Evolutionary conservation across 495 filamentous ascomycete species (phyloP).

Genomic region (Xylaria longipes): DNA sequence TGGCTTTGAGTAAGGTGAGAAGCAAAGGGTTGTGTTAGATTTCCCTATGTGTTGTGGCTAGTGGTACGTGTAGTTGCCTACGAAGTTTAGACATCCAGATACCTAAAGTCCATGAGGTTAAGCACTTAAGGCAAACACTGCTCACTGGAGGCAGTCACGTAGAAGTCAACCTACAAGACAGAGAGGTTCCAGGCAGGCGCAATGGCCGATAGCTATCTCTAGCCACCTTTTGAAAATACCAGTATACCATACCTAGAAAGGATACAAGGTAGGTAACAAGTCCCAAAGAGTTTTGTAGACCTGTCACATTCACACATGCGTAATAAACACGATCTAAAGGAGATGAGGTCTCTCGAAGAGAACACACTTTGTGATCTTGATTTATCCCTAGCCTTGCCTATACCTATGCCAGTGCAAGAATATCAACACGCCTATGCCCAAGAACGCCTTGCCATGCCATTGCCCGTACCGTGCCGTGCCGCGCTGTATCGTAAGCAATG

Average conservation of each 20-base stretch:
- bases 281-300: neutral
- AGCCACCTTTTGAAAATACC: neutral
- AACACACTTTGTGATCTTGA: neutral
- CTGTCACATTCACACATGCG: neutral
- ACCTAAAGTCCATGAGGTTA: neutral
- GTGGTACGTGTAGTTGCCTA: neutral
- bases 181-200: neutral
- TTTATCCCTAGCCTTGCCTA: constrained; percentile 10
- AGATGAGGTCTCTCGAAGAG: neutral
- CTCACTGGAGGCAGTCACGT: neutral
- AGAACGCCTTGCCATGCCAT: constrained; percentile 20
- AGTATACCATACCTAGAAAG: neutral
- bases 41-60: neutral
- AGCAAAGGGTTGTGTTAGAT: neutral
- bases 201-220: neutral
- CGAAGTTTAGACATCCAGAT: neutral
- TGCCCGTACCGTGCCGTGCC: constrained; percentile 4
- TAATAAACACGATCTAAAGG: neutral
- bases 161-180: neutral
- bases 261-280: neutral
- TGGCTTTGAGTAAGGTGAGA: neutral
- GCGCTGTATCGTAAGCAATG: constrained; percentile 2
- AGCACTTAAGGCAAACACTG: neutral
- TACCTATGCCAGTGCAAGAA: constrained; percentile 19
- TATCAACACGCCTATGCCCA: constrained; percentile 1